Percentiles rank a stretch among this genome's conserved stretches.
Conservation (phyloP, 78 protist species). For the Monocercomonoides exilis region DNA sequence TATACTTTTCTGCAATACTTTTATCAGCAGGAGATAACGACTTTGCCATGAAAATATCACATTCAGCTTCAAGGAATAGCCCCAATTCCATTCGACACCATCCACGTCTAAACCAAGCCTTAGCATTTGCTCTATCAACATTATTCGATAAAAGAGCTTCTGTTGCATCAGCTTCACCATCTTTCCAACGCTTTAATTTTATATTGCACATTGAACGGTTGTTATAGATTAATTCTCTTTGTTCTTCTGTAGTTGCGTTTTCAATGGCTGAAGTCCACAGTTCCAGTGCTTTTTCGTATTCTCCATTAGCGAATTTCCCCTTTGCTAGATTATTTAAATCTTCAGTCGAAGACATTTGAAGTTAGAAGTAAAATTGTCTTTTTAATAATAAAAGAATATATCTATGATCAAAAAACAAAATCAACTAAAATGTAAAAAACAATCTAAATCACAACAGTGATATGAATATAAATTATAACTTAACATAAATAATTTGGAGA, state of each 20-base stretch:
- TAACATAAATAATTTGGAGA: too few species aligned
- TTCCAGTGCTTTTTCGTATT: neutral
- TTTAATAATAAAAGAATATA: too few species aligned
- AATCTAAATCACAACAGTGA: too few species aligned
- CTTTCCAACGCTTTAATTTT: neutral
- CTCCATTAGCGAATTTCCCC: neutral
- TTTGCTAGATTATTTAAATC: neutral
- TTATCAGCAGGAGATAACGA: neutral
- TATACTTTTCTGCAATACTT: neutral
- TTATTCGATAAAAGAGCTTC: neutral
- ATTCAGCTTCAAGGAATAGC: neutral
- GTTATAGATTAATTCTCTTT: neutral
- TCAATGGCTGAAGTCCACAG: neutral
- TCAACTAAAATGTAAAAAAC: too few species aligned
- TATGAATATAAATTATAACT: too few species aligned
- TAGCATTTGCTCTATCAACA: neutral
- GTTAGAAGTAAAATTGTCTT: too few species aligned
- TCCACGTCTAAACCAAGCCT: neutral
- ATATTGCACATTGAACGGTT: neutral
- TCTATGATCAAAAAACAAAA: too few species aligned
- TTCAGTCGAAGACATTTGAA: too few species aligned
- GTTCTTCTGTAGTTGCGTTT: neutral
- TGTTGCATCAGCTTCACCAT: neutral
- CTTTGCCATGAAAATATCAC: neutral
- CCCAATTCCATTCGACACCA: neutral